These are phyloP conservation scores for Coemansia sp. DNA, from an alignment of 192 early-diverging fungal species.

Conservation along the genomic window DNA sequence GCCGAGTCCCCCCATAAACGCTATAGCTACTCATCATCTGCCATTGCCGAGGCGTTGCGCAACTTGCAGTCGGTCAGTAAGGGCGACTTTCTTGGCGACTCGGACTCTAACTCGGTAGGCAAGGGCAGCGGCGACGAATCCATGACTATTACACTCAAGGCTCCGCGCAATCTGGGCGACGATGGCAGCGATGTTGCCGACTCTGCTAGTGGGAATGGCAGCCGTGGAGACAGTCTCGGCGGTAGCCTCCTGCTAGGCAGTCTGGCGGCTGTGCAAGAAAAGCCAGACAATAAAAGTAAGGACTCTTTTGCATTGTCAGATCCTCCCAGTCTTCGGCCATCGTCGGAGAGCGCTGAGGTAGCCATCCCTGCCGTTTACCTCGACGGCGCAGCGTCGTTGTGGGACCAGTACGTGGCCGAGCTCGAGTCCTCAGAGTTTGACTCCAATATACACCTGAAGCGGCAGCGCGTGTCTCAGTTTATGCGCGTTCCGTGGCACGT, in stretches of 20 bases:
- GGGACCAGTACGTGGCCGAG: slow-evolving; percentile 57
- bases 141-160: slow-evolving; percentile 57
- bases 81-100: slow-evolving; percentile 13
- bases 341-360: slow-evolving; percentile 22
- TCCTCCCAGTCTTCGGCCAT: slow-evolving; percentile 6
- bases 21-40: slow-evolving; percentile 37
- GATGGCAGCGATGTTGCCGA: background rate
- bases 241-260: background rate
- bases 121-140: slow-evolving; percentile 29
- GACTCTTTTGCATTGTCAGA: slow-evolving; percentile 4
- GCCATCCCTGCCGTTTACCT: slow-evolving; percentile 51
- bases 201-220: background rate
- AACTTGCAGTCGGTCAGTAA: slow-evolving; percentile 28
- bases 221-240: background rate
- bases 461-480: slow-evolving; percentile 86
- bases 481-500: slow-evolving; percentile 85
- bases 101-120: slow-evolving; percentile 16
- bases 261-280: background rate
- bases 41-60: slow-evolving; percentile 45
- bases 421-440: slow-evolving; percentile 65
- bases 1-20: slow-evolving; percentile 53
- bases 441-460: slow-evolving; percentile 78
- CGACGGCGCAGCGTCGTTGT: slow-evolving; percentile 51
- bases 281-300: background rate
- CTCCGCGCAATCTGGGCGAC: slow-evolving; percentile 29